Evolutionary conservation across 2,329 filamentous ascomycete genomes (phyloP), one percentile per base, ranked within the genome.

Genomic region (Fusarium verrucosum): DNA sequence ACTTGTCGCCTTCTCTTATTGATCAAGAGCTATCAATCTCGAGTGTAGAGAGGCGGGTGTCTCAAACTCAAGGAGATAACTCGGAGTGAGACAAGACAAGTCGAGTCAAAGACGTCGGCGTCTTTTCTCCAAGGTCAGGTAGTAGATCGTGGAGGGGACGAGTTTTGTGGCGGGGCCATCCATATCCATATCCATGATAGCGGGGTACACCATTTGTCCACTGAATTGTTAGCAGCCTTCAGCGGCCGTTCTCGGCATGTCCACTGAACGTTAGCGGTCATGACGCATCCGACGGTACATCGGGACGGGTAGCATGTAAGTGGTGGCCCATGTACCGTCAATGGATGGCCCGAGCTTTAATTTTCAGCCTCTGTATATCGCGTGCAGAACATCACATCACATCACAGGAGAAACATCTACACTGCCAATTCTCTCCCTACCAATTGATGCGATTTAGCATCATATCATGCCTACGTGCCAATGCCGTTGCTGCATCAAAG

Each of bases 401-500:
- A 49, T 42, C 35, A 50, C 22, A 16, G 45, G 51, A 37, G 46
- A 47, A 38, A 28, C 33, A 19, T 23, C 16, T 52, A 25, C 37
- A 41, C 33, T 41, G 25, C 19, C 13, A 47, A 40, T 11, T 32
- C 14, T 32, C 14, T 32, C 30, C 3, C 6, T 32, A 7, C n/a
- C 57, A 41, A 45, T 63, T 51, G 61, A 60, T 66, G 46, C 62
- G 42, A 36, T 45, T 28, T 26, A 47, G 59, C 62, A 69, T 62
- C 60, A 74, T 75, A 70, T 50, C 52, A 75, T 75, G 74, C 67
- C 46, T 54, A 36, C 46, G 40, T 35, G 54, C 40, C 65, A 59
- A 76, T 76, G 74, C 69, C 70, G 46, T 37, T 72, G 55, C 69
- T 75, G 28, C 69, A 71, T 49, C 62, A 65, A 70, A 75, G 69